Conservation (phyloP, 805 yeast genomes). For the Priceomyces medius region DNA sequence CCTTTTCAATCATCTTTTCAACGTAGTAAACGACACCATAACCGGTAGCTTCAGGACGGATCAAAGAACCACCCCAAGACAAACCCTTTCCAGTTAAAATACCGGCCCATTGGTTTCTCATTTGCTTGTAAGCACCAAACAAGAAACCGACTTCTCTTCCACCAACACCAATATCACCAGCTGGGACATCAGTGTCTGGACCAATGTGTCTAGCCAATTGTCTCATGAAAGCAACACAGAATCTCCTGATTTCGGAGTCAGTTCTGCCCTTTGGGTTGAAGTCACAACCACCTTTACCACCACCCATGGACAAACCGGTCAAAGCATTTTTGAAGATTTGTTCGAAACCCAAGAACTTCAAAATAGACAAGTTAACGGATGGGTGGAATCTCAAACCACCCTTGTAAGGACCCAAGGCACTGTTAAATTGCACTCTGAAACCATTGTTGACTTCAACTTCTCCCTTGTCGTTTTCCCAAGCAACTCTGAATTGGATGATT, state of each 20-base stretch:
- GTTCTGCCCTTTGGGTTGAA: constrained; percentile 96
- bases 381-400: constrained; percentile 99
- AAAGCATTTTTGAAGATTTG: constrained; percentile 98
- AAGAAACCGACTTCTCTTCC: constrained; percentile 94
- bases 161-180: constrained; percentile 99
- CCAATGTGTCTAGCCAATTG: constrained; percentile 96
- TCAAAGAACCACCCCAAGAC: constrained; percentile 98
- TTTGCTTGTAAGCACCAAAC: constrained; percentile 94
- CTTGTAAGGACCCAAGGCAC: constrained; percentile 98
- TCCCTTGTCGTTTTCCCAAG: constrained; percentile 96
- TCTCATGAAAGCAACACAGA: constrained; percentile 94
- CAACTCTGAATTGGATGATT: constrained; percentile 93
- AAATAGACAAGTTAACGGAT: constrained; percentile 88
- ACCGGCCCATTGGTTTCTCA: constrained; percentile 93
- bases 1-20: constrained; percentile 95
- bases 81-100: constrained; percentile 97
- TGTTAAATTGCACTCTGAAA: constrained; percentile 97
- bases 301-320: constrained; percentile 97
- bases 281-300: constrained; percentile 99
- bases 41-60: constrained; percentile 99
- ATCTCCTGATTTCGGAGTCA: constrained; percentile 92
- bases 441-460: constrained; percentile 92
- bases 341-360: constrained; percentile 96
- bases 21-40: constrained; percentile 96
- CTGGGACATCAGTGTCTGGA: constrained; percentile 96